phyloP scores from a whole-genome alignment of 2,329 filamentous ascomycete genomes.

The Aspergillus arachidicola region DNA sequence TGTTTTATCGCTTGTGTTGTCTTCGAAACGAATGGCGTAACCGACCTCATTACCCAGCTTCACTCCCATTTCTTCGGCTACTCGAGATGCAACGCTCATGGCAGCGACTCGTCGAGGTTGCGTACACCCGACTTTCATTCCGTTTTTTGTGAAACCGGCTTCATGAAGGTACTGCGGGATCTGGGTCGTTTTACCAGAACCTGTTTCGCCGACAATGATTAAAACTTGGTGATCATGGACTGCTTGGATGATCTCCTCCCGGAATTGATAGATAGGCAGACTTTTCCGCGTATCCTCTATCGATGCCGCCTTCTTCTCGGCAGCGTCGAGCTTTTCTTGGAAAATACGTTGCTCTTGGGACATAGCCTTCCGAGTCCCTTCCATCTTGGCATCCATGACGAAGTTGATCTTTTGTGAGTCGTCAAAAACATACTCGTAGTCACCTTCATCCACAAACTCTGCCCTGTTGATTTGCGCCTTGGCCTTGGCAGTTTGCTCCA shows the following conservation, averaged over 20 bases:
- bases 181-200: conserved; percentile 94
- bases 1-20: conserved; percentile 87
- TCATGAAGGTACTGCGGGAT: conserved; percentile 92
- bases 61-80: conserved; percentile 89
- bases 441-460: conserved; percentile 74
- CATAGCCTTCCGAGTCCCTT: conserved; percentile 70
- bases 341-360: conserved; percentile 78
- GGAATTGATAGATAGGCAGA: conserved; percentile 85
- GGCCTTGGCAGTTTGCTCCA: conserved; percentile 83
- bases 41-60: conserved; percentile 91
- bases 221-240: conserved; percentile 83
- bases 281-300: conserved; percentile 92
- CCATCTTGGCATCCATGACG: conserved; percentile 71
- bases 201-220: conserved; percentile 92
- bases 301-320: conserved; percentile 81
- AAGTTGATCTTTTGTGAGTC: conserved; percentile 86
- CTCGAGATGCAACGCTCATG: conserved; percentile 95
- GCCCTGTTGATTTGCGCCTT: conserved; percentile 79
- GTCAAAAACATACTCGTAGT: conserved; percentile 94
- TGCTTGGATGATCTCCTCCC: conserved; percentile 83
- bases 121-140: conserved; percentile 86
- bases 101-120: conserved; percentile 94
- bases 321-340: conserved; percentile 80
- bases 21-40: conserved; percentile 93
- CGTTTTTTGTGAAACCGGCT: conserved; percentile 81